A percentile compares a stretch with the other conserved stretches of the same genome.
Evolutionary conservation across 208 protist genomes (phyloP).

Genomic region (Leishmania tarentolae): DNA sequence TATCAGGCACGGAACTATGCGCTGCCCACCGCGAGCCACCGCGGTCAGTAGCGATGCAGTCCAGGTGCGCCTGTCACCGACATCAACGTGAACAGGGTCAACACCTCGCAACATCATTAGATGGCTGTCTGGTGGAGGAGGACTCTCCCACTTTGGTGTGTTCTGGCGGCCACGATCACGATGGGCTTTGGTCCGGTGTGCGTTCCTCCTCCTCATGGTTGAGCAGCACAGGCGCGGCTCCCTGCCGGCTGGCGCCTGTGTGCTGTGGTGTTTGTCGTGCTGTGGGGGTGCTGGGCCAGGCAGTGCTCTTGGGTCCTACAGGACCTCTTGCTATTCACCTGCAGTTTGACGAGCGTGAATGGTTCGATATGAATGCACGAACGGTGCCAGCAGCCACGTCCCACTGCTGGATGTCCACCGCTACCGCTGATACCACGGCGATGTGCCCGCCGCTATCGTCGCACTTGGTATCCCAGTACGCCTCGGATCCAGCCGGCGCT

Average conservation of each 20-base stretch:
- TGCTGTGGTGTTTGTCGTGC: constrained; percentile 51
- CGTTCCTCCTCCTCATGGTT: not conserved
- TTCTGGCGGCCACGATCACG: not conserved
- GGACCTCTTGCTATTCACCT: constrained; percentile 68
- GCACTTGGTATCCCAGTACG: constrained; percentile 7
- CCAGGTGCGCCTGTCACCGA: not conserved
- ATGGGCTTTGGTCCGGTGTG: not conserved
- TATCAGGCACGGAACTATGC: not conserved
- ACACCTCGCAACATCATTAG: not conserved
- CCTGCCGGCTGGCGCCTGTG: constrained; percentile 27
- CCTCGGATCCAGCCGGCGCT: constrained; percentile 5
- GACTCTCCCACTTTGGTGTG: not conserved
- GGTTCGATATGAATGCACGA: constrained; percentile 9
- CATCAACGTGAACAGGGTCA: not conserved
- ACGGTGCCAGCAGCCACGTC: not conserved
- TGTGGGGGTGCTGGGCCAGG: constrained; percentile 48
- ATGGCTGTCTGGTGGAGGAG: not conserved
- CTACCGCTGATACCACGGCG: constrained; percentile 12
- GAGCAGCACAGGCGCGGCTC: not conserved
- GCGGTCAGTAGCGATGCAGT: constrained; percentile 13
- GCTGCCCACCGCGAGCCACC: constrained; percentile 4
- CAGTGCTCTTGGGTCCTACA: constrained; percentile 56
- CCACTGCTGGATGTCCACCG: not conserved
- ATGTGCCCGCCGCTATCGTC: constrained; percentile 19
- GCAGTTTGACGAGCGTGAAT: constrained; percentile 47